Evolutionary conservation across 1,139 yeast species (phyloP).

Genomic region (Yamadazyma dushanensis): DNA sequence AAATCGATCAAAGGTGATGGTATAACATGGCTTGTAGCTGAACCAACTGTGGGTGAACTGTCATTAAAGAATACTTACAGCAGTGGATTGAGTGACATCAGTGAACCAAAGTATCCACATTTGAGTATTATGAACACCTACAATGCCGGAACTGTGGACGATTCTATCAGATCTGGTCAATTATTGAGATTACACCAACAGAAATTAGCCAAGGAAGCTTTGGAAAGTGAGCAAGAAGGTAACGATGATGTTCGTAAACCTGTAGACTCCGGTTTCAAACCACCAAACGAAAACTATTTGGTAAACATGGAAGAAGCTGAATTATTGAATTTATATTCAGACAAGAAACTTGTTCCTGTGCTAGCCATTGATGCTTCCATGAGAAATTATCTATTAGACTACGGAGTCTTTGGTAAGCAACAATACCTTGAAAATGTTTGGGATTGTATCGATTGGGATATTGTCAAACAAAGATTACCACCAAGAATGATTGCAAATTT

Average conservation of each 20-base stretch:
- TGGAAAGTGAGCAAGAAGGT: conserved; percentile 20
- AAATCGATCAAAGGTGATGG: conserved; percentile 73
- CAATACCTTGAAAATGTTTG: conserved; percentile 67
- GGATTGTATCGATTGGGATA: conserved; percentile 72
- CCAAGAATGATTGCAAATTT: conserved; percentile 32
- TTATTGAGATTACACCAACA: conserved; percentile 37
- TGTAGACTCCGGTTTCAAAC: not conserved
- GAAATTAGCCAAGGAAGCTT: conserved; percentile 31
- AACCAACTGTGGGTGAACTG: conserved; percentile 39
- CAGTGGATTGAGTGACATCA: conserved; percentile 16
- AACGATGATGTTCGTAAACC: conserved; percentile 17
- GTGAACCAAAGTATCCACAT: conserved; percentile 37
- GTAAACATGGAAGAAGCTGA: conserved; percentile 49
- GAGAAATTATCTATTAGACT: conserved; percentile 65
- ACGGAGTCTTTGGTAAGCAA: conserved; percentile 74
- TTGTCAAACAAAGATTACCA: conserved; percentile 62
- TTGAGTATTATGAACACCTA: conserved; percentile 74
- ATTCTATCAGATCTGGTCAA: conserved; percentile 53
- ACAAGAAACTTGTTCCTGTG: conserved; percentile 56
- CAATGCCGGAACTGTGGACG: conserved; percentile 68
- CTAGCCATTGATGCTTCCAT: conserved; percentile 72
- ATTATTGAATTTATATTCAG: conserved; percentile 33
- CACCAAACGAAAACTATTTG: conserved; percentile 18
- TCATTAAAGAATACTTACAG: conserved; percentile 19
- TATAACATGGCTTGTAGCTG: conserved; percentile 70